These are phyloP conservation scores for Puccinia novopanici DNA, from an alignment of 1,284 basidiomycete species.

Conservation along the genomic window DNA sequence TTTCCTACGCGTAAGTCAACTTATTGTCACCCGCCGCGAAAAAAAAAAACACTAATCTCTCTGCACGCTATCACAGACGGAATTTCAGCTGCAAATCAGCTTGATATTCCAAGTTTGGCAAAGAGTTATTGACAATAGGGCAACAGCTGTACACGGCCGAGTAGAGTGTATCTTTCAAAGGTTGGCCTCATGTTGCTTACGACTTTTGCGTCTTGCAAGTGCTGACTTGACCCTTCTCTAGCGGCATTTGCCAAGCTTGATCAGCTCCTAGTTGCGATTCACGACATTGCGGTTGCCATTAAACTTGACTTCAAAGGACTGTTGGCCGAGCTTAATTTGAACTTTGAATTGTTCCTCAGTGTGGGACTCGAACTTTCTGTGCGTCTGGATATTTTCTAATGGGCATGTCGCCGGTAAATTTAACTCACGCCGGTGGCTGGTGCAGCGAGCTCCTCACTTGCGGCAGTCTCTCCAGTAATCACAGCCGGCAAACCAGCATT, in stretches of 20 bases:
- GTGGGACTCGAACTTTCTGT: neutral
- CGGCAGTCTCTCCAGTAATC: neutral
- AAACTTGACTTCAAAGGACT: neutral
- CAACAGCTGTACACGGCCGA: neutral
- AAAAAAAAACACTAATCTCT: too few species aligned
- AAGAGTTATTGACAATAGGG: neutral
- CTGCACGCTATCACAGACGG: too few species aligned
- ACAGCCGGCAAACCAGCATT: neutral
- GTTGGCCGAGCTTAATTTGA: neutral
- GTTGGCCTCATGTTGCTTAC: neutral
- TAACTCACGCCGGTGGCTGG: neutral
- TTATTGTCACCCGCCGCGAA: too few species aligned
- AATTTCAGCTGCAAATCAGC: neutral
- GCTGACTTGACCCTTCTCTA: too few species aligned
- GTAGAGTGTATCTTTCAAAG: conserved; percentile 5
- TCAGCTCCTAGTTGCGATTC: neutral
- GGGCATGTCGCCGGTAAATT: neutral
- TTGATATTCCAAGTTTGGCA: neutral
- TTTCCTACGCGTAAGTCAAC: neutral
- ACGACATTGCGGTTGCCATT: neutral
- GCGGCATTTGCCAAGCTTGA: conserved; percentile 6
- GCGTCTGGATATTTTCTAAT: neutral
- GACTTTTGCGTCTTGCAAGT: too few species aligned
- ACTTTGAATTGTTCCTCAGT: neutral
- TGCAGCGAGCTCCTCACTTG: neutral